Base-by-base conservation (phyloP, 768 basidiomycete species). In the Roridomyces roridus region DNA sequence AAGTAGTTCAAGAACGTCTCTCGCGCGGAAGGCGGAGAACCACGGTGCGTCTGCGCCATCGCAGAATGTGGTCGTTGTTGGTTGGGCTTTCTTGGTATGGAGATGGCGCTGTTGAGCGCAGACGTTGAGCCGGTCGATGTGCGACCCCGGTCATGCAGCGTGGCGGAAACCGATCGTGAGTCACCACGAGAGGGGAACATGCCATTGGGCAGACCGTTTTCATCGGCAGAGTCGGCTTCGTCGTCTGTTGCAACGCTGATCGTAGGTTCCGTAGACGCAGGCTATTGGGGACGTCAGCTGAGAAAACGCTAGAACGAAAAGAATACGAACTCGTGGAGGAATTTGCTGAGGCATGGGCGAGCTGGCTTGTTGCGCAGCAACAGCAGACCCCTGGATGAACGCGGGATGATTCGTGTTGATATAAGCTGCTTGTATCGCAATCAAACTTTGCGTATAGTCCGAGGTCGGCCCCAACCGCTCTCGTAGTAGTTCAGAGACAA, bases 381-480 rank as follows among this genome's bases (percentile, higher is more conserved):
- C 69, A 39, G 89, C 84, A 31, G 91, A 91, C 10, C 91, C 90
- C 18, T 89, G 80, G 53, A 96, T 88, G 73, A 98, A 98, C 28
- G 92, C 85, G 6, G 97, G 97, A 70, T 99, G 97, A 71, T 98
- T 98, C 53, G 96, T 98, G 72, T 99, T 99, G 80, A 99, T 98
- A 70, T 99, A 99, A 11, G 97, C 96, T 1, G 94, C 94, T 73
- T 99, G 97, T 45, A 99, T 99, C 65, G 89, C 86, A 65, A 99
- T 98, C 66, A 99, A 79, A 68, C 92, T 95, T 64, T 94, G 91
- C 0, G 96, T 90, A 72, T 98, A 98, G n/a, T 95, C 91, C 2
- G 93, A 94, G 0, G 97, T 97, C 1, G 97, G 97, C 1, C 96
- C 96, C 14, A 99, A 83, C 7, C 97, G 88, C 73, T 99, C 97